Base-by-base conservation (phyloP, 176 grass and related monocot species). In the Tillandsia fasciculata region DNA sequence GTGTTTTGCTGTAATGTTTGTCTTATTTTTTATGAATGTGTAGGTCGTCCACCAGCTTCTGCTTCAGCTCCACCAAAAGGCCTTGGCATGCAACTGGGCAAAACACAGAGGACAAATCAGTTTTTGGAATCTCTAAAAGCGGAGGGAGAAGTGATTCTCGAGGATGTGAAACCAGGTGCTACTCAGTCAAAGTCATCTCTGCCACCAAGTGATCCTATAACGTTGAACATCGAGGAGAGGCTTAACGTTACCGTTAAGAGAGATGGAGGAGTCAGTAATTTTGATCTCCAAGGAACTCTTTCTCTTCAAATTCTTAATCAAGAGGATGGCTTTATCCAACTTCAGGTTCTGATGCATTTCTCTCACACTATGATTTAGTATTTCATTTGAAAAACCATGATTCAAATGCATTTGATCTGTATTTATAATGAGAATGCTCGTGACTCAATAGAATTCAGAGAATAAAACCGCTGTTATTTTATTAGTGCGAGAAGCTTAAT, bases 281-380 rank as follows among this genome's bases (percentile, higher is more conserved):
- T 96, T 75, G 85, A 91, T 87, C 63, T 96, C 71, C 91, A 91
- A 76, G 91, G 87, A 86, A 86, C 85, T 52, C 87, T 96, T 64
- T 89, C 91, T 67, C 91, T 96, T 53, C 91, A 96, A 80, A 75
- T 96, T 81, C 79, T 91, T 61, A 84, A 88, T 68, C 77, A 86
- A 29, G 76, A 78, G 48, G 78, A 82, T 74, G 91, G 91, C 68
- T 96, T 88, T 68, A 85, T 96, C 33, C 91, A 96, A 68, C 73
- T 96, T 67, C 87, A 96, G 91, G 91, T 96, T 66, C 73, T 81
- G 33, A 42, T 42, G 3, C 33, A 42, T 42, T 84, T 70, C 57
- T 78, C 72, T 69, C 70, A 51, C 73, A 64, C 63, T 10, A 42
- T 42, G 15, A 12, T 42, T 64, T 7, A 49, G 23, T 61, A 14